Percentiles rank a stretch among this genome's conserved stretches.
Conservation (phyloP, 306 rosid species). For the Luffa acutangula region DNA sequence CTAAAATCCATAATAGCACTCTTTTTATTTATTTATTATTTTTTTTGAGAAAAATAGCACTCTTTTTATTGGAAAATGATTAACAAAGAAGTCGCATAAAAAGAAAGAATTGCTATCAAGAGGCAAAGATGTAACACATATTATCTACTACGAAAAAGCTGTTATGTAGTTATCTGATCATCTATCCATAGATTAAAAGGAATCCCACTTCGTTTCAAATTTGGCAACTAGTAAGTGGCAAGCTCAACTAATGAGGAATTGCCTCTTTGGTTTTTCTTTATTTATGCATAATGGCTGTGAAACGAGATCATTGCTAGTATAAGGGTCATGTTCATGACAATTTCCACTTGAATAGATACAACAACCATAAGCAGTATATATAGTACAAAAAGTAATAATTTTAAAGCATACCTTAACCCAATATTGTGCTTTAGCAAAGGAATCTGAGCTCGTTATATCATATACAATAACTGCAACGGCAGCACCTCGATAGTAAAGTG, state of each 20-base stretch:
- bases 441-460: conserved; percentile 91
- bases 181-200: neutral
- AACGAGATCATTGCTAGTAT: neutral
- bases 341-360: neutral
- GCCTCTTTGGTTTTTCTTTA: neutral
- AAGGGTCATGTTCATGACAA: neutral
- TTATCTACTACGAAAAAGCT: neutral
- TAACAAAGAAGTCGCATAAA: neutral
- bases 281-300: neutral
- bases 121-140: neutral
- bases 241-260: neutral
- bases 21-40: neutral
- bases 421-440: conserved; percentile 92
- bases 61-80: neutral
- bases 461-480: conserved; percentile 93
- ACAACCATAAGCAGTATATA: neutral
- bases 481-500: conserved; percentile 92
- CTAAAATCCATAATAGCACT: neutral
- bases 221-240: neutral
- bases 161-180: neutral
- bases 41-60: too few species aligned
- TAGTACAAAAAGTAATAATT: neutral
- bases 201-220: neutral
- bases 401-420: conserved; percentile 83
- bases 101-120: neutral